Percentiles rank a stretch among this genome's conserved stretches.
Conservation (phyloP, 257 asterid genomes). For the Solanum piurae region DNA sequence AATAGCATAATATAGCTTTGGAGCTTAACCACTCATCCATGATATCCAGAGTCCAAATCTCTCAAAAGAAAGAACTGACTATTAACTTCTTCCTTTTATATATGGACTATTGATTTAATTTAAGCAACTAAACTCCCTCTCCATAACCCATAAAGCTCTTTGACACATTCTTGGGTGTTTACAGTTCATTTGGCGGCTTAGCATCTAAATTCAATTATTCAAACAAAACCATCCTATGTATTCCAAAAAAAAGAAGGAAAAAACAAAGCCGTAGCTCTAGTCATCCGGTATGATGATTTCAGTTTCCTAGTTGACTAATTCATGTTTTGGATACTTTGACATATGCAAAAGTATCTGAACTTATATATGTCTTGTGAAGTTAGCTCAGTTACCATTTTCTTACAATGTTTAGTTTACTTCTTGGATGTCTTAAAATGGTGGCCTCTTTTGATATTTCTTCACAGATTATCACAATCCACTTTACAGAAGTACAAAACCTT, state of each 20-base stretch:
- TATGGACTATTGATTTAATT: not conserved
- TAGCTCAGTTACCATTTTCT: not conserved
- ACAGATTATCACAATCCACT: not conserved
- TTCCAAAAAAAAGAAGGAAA: not conserved
- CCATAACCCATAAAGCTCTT: not conserved
- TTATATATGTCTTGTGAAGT: not conserved
- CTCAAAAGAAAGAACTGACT: not conserved
- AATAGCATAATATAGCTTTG: not conserved
- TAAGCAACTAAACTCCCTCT: not conserved
- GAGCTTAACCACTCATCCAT: not conserved
- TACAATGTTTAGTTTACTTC: not conserved
- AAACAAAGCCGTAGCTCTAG: not conserved
- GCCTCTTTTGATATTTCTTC: not conserved
- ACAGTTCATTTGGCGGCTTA: not conserved
- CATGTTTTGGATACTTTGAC: not conserved
- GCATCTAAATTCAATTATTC: not conserved
- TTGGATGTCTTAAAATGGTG: not conserved
- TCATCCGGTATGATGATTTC: not conserved
- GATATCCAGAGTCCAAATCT: not conserved
- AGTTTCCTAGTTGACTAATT: not conserved
- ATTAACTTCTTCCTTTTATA: not conserved
- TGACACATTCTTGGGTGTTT: not conserved
- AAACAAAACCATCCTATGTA: not conserved
- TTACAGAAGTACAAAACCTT: not conserved
- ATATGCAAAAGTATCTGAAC: not conserved